Evolutionary conservation across 2,329 filamentous ascomycete species (phyloP), one percentile per base, ranked within the genome.

Genomic region (Pseudogymnoascus sp.): DNA sequence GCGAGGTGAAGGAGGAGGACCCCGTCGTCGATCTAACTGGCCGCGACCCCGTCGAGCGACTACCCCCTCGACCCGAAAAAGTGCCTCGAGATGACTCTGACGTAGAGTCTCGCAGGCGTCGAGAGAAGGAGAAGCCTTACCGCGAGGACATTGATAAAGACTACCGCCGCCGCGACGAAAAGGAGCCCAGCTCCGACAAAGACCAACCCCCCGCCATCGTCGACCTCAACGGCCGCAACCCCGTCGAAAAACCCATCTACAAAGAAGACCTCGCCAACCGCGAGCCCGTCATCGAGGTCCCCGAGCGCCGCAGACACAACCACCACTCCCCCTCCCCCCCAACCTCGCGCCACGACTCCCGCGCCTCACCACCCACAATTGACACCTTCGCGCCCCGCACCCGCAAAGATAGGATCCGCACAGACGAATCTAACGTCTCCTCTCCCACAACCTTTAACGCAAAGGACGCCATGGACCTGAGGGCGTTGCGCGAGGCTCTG

Each of bases 211-310:
- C 67, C 26, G 61, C 68, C 21, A 59, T 62, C 23, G 40, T 69
- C 18, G 69, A 72, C 64, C 66, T 64, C 70, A 76, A 26, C 70
- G 73, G 57, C 67, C 75, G 77, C 31, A 23, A 76, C n/a, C 77
- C 82, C 78, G 54, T 84, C 66, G 83, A 86, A 42, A 71, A 75
- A 0, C 72, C 76, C 14, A n/a, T 31, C 16, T 73, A 77, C 5
- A 76, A 64, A 29, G 66, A 68, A 47, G 69, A 69, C 10, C 63
- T 66, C 40, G 60, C 67, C 40, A 14, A 47, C 11, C 57, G 68
- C 65, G 67, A 66, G 16, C 37, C 61, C 16, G 66, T 65, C 39
- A 21, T 47, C 4, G 67, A 66, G 3, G 37, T 63, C 34, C 64
- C 65, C 57, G 65, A 67, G n/a, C 60, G 65, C 14, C 63, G 63